These are phyloP conservation scores for Cyberlindnera suaveolens DNA, from an alignment of 805 yeast genomes.

Conservation along the genomic window DNA sequence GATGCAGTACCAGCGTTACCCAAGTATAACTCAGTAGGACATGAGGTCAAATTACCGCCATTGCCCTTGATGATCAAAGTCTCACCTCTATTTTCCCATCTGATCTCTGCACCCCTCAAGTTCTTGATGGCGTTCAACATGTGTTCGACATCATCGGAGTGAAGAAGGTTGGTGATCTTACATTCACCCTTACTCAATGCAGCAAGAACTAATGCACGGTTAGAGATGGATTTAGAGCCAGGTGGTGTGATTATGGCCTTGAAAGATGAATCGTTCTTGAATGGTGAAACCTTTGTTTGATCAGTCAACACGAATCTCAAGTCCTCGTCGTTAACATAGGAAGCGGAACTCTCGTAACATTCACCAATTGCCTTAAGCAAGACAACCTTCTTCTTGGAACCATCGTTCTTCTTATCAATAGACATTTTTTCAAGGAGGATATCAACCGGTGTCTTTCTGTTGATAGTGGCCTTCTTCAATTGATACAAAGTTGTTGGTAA, in stretches of 20 bases:
- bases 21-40: constrained; percentile 64
- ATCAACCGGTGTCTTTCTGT: constrained; percentile 71
- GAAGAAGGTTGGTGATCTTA: constrained; percentile 75
- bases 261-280: constrained; percentile 27
- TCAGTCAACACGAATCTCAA: constrained; percentile 78
- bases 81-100: constrained; percentile 85
- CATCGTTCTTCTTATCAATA: constrained; percentile 95
- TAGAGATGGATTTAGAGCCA: constrained; percentile 95
- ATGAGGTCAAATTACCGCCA: constrained; percentile 69
- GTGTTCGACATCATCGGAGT: constrained; percentile 93
- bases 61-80: constrained; percentile 81
- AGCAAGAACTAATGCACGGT: constrained; percentile 88
- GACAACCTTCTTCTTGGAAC: constrained; percentile 82
- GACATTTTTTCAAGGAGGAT: constrained; percentile 78
- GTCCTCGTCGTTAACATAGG: constrained; percentile 74
- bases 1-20: constrained; percentile 99
- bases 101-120: constrained; percentile 74
- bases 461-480: constrained; percentile 59
- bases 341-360: constrained; percentile 85
- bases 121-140: constrained; percentile 84
- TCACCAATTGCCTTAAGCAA: constrained; percentile 79
- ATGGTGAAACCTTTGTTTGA: constrained; percentile 64
- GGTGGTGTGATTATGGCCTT: constrained; percentile 66
- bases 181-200: constrained; percentile 87
- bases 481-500: constrained; percentile 72